These are phyloP conservation scores for Aureobasidium leucospermi DNA, from an alignment of 2,329 filamentous ascomycete genomes.

Conservation along the genomic window DNA sequence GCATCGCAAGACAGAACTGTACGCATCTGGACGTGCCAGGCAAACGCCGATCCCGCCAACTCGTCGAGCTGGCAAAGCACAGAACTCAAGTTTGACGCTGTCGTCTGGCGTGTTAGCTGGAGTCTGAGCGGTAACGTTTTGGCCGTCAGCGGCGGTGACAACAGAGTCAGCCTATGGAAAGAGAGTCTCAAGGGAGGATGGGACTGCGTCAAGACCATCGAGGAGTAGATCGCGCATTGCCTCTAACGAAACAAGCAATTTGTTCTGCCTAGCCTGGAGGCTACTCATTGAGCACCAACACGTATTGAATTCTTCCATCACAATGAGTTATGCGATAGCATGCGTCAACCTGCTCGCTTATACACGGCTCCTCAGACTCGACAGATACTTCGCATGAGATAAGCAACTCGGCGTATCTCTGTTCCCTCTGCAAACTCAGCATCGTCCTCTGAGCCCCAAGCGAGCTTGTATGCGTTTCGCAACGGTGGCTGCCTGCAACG, in stretches of 20 bases:
- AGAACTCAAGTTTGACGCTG: conserved; percentile 76
- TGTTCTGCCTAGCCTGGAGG: too few species aligned
- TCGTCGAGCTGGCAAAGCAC: conserved; percentile 75
- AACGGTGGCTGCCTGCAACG: too few species aligned
- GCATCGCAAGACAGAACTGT: conserved; percentile 96
- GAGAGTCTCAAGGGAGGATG: conserved; percentile 94
- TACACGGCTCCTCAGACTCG: too few species aligned
- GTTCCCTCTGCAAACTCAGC: too few species aligned
- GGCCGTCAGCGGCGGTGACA: conserved; percentile 87
- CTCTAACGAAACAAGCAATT: not conserved
- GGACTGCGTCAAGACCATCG: conserved; percentile 95
- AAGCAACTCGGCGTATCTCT: too few species aligned
- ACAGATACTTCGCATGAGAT: too few species aligned
- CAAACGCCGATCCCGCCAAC: conserved; percentile 31
- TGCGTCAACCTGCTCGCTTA: too few species aligned
- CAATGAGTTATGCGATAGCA: too few species aligned
- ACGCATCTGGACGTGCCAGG: conserved; percentile 75
- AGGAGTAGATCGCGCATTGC: conserved; percentile 35
- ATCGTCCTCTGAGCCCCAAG: too few species aligned
- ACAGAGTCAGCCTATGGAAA: conserved; percentile 97
- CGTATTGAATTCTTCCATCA: too few species aligned
- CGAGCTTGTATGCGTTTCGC: too few species aligned
- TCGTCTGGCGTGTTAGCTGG: conserved; percentile 96
- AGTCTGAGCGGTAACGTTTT: conserved; percentile 94
- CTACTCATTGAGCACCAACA: too few species aligned